phyloP scores from a whole-genome alignment of 495 filamentous ascomycete species.

The Penicillium turbatum region DNA sequence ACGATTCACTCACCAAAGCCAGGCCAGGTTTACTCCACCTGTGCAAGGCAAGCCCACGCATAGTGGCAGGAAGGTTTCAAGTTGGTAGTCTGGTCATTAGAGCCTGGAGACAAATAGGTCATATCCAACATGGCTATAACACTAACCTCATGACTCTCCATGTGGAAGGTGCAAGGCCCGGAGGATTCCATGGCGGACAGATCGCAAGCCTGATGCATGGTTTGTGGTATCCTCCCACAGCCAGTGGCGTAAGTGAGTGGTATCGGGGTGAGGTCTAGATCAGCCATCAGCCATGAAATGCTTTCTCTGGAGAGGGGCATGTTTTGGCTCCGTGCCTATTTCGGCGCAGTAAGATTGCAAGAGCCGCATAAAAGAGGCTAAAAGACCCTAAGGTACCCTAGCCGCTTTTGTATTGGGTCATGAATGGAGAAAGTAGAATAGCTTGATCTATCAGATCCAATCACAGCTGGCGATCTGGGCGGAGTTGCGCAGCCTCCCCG shows the following conservation, averaged over 20 bases:
- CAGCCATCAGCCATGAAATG: neutral
- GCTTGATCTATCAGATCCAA: neutral
- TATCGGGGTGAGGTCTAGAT: neutral
- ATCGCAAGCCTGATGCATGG: neutral
- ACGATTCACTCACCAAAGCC: neutral
- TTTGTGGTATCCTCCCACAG: neutral
- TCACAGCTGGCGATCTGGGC: neutral
- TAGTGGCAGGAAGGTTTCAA: neutral
- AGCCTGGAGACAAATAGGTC: neutral
- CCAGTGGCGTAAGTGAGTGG: neutral
- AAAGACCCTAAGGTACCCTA: conserved; percentile 1
- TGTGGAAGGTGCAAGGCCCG: neutral
- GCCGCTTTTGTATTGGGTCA: conserved; percentile 3
- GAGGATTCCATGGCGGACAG: neutral
- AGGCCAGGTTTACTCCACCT: neutral
- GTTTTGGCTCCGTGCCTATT: conserved; percentile 3
- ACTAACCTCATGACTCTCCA: neutral
- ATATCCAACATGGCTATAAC: neutral
- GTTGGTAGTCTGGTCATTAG: conserved; percentile 1
- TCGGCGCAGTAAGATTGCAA: conserved; percentile 7
- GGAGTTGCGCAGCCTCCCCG: neutral
- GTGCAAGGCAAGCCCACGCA: neutral
- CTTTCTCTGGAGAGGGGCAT: neutral
- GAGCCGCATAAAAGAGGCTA: conserved; percentile 23
- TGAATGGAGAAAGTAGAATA: neutral